phyloP scores from a whole-genome alignment of 345 rosid genomes.

The Aegle marmelos region DNA sequence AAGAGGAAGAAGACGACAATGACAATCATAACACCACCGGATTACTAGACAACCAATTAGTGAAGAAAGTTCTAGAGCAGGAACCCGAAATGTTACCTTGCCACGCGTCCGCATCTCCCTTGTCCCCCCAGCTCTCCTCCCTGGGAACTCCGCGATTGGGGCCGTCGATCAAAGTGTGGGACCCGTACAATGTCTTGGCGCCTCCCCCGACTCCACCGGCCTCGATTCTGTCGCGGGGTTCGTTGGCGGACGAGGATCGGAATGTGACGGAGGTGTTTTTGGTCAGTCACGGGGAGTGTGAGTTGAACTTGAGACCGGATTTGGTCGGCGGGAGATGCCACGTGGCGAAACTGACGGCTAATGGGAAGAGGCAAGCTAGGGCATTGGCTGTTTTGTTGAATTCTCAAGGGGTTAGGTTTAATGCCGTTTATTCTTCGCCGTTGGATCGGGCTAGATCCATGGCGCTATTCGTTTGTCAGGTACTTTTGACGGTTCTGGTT shows the following conservation, averaged over 20 bases:
- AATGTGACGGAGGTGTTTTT: conserved; percentile 59
- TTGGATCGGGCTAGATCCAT: conserved; percentile 80
- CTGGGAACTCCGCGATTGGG: conserved; percentile 89
- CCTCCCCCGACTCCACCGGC: conserved; percentile 63
- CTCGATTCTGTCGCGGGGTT: conserved; percentile 42
- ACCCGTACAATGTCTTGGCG: conserved; percentile 86
- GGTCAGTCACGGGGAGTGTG: conserved; percentile 81
- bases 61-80: conserved; percentile 83
- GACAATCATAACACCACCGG: conserved; percentile 29
- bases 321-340: conserved; percentile 80
- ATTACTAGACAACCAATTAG: conserved; percentile 35
- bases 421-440: conserved; percentile 71
- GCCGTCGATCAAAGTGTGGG: conserved; percentile 92
- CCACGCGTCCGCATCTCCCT: conserved; percentile 87
- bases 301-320: conserved; percentile 67
- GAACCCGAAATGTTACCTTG: conserved; percentile 93
- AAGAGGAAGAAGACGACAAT: conserved; percentile 32
- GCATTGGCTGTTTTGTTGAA: conserved; percentile 84
- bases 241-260: conserved; percentile 41
- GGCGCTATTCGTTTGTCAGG: conserved; percentile 85
- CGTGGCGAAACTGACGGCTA: conserved; percentile 57
- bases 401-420: conserved; percentile 73
- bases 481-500: conserved; percentile 9
- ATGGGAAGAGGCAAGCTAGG: conserved; percentile 88
- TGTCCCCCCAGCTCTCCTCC: conserved; percentile 85